Evolutionary conservation across 2,329 filamentous ascomycete species (phyloP).

Genomic region (Cytospora mali): DNA sequence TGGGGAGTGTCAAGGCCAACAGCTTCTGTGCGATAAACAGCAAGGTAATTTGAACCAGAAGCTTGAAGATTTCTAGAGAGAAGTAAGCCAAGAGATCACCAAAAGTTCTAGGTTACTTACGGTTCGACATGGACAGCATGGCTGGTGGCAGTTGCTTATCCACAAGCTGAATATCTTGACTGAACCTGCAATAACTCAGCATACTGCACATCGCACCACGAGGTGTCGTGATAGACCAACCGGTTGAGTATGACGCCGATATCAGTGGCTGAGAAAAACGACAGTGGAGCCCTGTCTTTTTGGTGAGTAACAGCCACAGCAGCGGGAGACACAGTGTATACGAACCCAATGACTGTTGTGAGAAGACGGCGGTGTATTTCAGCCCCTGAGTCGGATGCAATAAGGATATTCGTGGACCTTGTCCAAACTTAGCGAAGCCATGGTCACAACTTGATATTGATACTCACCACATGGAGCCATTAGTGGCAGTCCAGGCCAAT

Average conservation of each 20-base stretch:
- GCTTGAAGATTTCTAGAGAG: constrained; percentile 42
- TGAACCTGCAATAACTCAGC: constrained; percentile 38
- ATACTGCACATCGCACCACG: not conserved
- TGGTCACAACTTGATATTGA: not conserved
- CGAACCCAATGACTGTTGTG: constrained; percentile 30
- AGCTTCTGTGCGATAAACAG: constrained; percentile 49
- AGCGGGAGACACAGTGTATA: not conserved
- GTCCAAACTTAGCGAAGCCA: not conserved
- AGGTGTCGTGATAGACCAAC: constrained; percentile 30
- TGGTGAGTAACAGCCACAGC: not conserved
- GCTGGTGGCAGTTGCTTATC: constrained; percentile 45
- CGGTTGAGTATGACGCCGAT: constrained; percentile 45
- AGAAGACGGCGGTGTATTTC: constrained; percentile 38
- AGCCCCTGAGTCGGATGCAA: constrained; percentile 42
- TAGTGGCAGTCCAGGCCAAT: constrained; percentile 42
- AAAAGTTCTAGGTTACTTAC: constrained; percentile 35
- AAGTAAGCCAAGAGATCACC: not conserved
- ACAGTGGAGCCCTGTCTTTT: constrained; percentile 40
- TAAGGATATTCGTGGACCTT: constrained; percentile 38
- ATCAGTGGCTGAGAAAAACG: constrained; percentile 45
- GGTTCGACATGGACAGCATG: constrained; percentile 38
- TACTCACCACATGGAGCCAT: constrained; percentile 35
- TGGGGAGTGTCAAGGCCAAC: constrained; percentile 48
- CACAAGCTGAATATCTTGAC: constrained; percentile 46
- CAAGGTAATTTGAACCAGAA: constrained; percentile 46